Evolutionary conservation across 768 basidiomycete genomes (phyloP).

Genomic region (Mycena rebaudengoi): DNA sequence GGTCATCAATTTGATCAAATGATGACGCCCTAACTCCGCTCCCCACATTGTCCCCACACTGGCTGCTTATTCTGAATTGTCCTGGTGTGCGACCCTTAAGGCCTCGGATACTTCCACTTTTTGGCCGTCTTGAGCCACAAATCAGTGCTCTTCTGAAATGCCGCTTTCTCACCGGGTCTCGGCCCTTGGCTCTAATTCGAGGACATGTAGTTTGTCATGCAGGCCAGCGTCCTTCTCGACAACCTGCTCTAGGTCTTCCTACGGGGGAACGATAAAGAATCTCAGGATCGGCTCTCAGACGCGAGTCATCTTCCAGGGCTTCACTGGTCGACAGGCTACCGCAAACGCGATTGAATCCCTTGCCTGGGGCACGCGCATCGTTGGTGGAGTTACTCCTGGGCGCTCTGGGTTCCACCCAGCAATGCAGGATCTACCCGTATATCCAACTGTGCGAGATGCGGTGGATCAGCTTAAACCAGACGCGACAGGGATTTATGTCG

Average conservation of each 20-base stretch:
- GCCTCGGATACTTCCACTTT: too few species aligned
- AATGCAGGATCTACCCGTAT: constrained; percentile 14
- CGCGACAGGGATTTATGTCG: constrained; percentile 26
- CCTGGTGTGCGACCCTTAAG: too few species aligned
- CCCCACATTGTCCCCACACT: too few species aligned
- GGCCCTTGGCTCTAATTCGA: too few species aligned
- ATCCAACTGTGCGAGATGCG: constrained; percentile 14
- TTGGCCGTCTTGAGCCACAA: too few species aligned
- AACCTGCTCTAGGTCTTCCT: background rate
- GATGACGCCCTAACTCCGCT: too few species aligned
- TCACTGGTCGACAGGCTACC: constrained; percentile 22
- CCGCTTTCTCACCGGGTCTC: too few species aligned
- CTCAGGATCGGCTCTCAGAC: constrained; percentile 18
- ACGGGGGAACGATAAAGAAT: constrained; percentile 1
- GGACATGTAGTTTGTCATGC: too few species aligned
- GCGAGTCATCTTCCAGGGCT: constrained; percentile 27
- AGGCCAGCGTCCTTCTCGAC: constrained; percentile 2
- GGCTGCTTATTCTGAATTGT: too few species aligned
- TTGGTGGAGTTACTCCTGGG: constrained; percentile 22
- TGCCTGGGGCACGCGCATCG: constrained; percentile 21
- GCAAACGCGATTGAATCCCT: constrained; percentile 23
- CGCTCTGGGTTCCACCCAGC: constrained; percentile 15
- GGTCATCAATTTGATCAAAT: too few species aligned
- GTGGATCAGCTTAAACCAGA: constrained; percentile 22
- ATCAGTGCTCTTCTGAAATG: too few species aligned